Base-by-base conservation (phyloP, 2,329 filamentous ascomycete species). In the Fusarium anguioides region DNA sequence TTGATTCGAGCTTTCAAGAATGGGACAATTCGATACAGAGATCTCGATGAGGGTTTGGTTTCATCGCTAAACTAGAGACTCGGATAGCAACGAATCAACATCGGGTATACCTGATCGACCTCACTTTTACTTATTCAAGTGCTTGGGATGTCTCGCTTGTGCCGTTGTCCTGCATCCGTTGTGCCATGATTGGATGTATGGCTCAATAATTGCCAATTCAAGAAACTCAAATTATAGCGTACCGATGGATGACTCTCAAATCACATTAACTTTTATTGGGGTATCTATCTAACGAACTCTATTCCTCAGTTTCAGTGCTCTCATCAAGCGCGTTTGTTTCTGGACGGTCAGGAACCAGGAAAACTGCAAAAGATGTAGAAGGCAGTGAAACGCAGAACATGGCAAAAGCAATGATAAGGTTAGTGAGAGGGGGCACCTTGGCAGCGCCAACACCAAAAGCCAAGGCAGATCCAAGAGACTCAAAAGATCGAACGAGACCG, bases 391-490 rank as follows among this genome's bases (percentile, higher is more conserved):
- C 64, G 4, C 71, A 75, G 51, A 85, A 84, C 80, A 84, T 81
- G 40, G 76, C 81, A 63, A 83, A 82, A 0, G 82, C 79, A 8
- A 84, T 73, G 33, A 83, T 75, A 23, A 85, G 73, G 55, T 85
- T 85, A 12, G 81, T 77, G 75, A 84, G 83, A 2, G 82, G 81
- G 36, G 75, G 71, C 3, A 82, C 77, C 60, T 81, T 78, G 4
- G 78, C 76, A 0, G 83, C 81, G 4, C 83, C 83, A 18, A 85
- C 78, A 3, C 81, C 82, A 37, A 82, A 84, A 0, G 82, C 73
- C 6, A 85, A 64, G 46, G 79, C 80, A 1, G 81, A 82, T 0
- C 83, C 83, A 5, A 84, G 59, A 1, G 81, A 82, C 66, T 85
- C 82, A 44, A 84, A 84, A 0, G 81, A 82, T 5, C 83, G 76